Base-by-base conservation (phyloP, 371 early-diverging fungal genomes). In the Mucor saturninus region DNA sequence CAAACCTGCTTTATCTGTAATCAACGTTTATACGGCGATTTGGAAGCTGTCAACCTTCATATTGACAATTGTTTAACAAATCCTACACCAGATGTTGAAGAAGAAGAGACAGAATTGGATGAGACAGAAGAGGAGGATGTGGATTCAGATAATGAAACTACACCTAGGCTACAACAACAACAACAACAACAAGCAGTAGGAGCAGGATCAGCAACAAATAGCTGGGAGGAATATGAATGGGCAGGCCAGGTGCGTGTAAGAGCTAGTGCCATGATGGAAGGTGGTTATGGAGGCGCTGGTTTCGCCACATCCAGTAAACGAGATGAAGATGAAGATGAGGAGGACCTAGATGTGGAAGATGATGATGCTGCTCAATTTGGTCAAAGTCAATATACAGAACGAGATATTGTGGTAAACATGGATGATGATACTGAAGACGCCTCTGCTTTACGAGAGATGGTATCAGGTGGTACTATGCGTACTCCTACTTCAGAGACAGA, bases 201-300 rank as follows among this genome's bases (percentile, higher is more conserved):
- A 63, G 8, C 40, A 39, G 32, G 21, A 21, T 21, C 21, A 21
- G n/a, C 45, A 4, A 35, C 56, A 15, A 42, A 63, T 26, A 61
- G 69, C 3, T 90, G 90, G 81, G 90, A 89, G 40, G 90, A 90
- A 62, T 95, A 95, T 53, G 87, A 87, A 48, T 94, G 93, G 93
- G 92, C 89, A 1, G 95, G 95, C 0, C 90, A 93, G 67, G 86
- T 84, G 5, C 82, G 95, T 4, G 86, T 95, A 5, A 83, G 95
- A 15, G 91, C 90, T 1, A 89, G 93, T 0, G 86, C 95, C 0
- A 76, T 95, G 79, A 81, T 94, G 69, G 93, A 93, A 65, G 94
- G 93, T n/a, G 89, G 91, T 6, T 86, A 84, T 61, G 77, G 80
- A 65, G 85, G 87, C 2, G 83, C 76, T 32, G 84, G 85, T 2